Base-by-base conservation (phyloP, 805 yeast species). In the Spathaspora gorwiae region DNA sequence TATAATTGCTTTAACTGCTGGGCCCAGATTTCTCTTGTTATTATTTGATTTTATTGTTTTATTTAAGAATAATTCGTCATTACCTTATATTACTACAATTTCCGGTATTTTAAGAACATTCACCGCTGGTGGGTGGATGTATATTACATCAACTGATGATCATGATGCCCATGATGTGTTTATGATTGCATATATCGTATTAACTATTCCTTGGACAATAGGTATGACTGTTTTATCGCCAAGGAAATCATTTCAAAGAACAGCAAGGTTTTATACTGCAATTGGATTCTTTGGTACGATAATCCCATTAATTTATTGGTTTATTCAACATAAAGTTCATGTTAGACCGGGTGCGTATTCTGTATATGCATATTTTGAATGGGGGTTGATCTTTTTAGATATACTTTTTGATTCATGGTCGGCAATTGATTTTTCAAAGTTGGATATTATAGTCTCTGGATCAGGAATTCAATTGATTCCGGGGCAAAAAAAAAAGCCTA, bases 61-160 rank as follows among this genome's bases (percentile, higher is more conserved):
- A 49, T 65, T 66, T 64, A 67, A 53, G 45, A 50, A 58, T 11
- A 52, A 65, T 40, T 63, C 74, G 0, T 52, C 62, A 47, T 48
- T 68, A 44, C 70, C 79, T 10, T 62, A 58, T 44, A 50, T 72
- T 49, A 75, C 76, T 36, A 48, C 82, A n/a, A 39, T 78, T 2
- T 59, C 80, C 5, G 99, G 99, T n/a, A 48, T 87, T 2, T 44
- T 87, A n/a, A 80, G 99, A 65, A 94, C 99, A 0, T 78, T 94
- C 45, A 84, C 96, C 1, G 94, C 98, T 60, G 99, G 99, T 59
- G 98, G 98, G 10, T 94, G 98, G 97, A 96, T 95, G 7, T 94
- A 94, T 61, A 86, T 94, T 51, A 94, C 99, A 1, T 87, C 96
- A 6, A 89, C 97, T 1, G 99, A 94, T 64, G 97, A 94, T 62